Base-by-base conservation (phyloP, 192 early-diverging fungal species). In the Jimgerdemannia flammicorona region DNA sequence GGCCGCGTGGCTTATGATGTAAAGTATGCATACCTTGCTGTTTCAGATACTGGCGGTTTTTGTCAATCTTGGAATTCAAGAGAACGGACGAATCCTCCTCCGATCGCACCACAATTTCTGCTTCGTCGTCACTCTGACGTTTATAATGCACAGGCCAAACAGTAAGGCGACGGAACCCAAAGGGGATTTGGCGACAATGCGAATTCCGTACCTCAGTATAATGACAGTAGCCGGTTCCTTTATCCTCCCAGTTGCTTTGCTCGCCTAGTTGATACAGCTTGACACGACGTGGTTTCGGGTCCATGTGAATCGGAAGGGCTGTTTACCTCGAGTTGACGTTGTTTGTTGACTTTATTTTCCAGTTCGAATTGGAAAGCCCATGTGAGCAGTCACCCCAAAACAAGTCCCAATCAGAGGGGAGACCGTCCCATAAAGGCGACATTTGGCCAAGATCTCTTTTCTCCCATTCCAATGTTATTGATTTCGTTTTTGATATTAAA, bases 221-320 rank as follows among this genome's bases (percentile, higher is more conserved):
- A 84, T 89, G 44, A 88, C 93, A 94, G 73, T 89, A 87, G 14
- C 96, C 96, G 4, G 93, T 96, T 44, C 96, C 96, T 74, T 88
- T 88, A 84, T 95, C 95, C 69, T 86, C 84, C 96, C 96, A 98
- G 42, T 87, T 83, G 18, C 86, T 88, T 29, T 87, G 89, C 20
- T 83, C 73, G 59, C 88, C 89, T 44, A 95, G 86, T 72, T 90
- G 90, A 82, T 95, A 98, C 54, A 98, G 90, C 78, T 94, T 96
- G 54, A 96, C 96, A 79, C 95, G 88, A 44, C 64, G 68, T 44
- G 76, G 68, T 67, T 75, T 59, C 14, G 49, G 49, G 49, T 59
- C 49, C 49, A 59, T 59, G 49, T 59, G 49, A 59, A 10, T 59
- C 6, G 49, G 49, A 59, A 59, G 49, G 6, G 49, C 14, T 6